A percentile compares a stretch with the other conserved stretches of the same genome.
These are phyloP conservation scores for Rhodocollybia butyracea DNA, from an alignment of 768 basidiomycete species.

Conservation along the genomic window DNA sequence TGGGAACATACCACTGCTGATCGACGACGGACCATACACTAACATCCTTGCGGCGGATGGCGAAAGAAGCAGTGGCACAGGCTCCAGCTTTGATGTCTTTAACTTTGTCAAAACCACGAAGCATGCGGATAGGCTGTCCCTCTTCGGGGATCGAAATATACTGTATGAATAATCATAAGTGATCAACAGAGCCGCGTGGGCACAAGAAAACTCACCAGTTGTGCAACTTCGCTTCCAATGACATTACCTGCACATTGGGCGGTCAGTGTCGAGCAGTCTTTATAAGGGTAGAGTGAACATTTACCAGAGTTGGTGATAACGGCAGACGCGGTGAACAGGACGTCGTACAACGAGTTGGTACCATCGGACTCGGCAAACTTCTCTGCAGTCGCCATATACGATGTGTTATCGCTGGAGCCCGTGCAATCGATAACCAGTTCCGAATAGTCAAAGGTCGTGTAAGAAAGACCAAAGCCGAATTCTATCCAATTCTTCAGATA, in stretches of 20 bases:
- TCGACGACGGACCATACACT: constrained; percentile 28
- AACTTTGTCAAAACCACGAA: constrained; percentile 23
- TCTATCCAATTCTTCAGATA: no score
- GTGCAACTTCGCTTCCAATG: constrained; percentile 24
- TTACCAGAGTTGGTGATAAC: not conserved
- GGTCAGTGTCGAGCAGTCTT: constrained; percentile 14
- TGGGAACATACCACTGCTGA: constrained; percentile 29
- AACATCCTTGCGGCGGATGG: constrained; percentile 14
- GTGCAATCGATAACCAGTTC: constrained; percentile 17
- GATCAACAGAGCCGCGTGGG: not conserved
- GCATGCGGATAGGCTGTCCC: constrained; percentile 19
- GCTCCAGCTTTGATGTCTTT: not conserved
- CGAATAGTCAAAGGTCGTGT: constrained; percentile 46
- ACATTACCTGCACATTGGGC: constrained; percentile 25
- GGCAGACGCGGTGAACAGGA: not conserved
- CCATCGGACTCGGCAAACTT: not conserved
- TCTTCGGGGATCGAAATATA: constrained; percentile 15
- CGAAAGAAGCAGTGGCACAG: constrained; percentile 3
- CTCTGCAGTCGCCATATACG: not conserved
- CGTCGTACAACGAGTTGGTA: constrained; percentile 1
- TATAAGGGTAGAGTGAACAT: constrained; percentile 17
- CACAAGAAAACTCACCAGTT: constrained; percentile 15
- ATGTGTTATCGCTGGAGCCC: not conserved
- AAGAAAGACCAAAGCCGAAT: constrained; percentile 49
- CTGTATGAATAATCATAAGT: not conserved